phyloP scores from a whole-genome alignment of 1,284 basidiomycete genomes.

The Ganoderma lingzhi region DNA sequence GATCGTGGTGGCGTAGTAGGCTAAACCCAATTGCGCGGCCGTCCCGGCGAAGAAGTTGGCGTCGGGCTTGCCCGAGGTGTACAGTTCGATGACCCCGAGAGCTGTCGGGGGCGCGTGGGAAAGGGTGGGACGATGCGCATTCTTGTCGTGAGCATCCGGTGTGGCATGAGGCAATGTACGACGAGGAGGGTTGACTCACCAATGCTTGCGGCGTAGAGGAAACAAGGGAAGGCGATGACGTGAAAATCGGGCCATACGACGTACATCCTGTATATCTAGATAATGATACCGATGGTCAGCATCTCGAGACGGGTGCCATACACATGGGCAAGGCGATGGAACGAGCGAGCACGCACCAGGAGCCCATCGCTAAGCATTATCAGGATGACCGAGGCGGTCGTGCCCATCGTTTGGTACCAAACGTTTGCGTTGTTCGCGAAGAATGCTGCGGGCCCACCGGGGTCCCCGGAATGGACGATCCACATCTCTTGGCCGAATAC shows the following conservation, averaged over 20 bases:
- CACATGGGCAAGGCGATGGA: background rate
- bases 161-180: background rate
- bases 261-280: background rate
- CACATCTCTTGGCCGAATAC: background rate
- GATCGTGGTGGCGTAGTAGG: constrained; percentile 16
- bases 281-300: background rate
- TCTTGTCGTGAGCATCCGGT: background rate
- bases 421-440: background rate
- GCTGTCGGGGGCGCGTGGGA: constrained; percentile 17
- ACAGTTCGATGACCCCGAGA: constrained; percentile 30
- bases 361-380: constrained; percentile 32
- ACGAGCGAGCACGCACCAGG: constrained; percentile 22
- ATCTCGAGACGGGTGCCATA: background rate
- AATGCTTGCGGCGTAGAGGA: background rate
- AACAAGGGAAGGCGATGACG: background rate
- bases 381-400: constrained; percentile 26
- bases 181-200: background rate
- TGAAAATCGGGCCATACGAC: background rate
- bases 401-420: constrained; percentile 35
- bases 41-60: constrained; percentile 34
- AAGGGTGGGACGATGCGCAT: background rate
- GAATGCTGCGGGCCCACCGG: background rate
- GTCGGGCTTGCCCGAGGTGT: constrained; percentile 28
- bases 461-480: background rate
- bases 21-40: constrained; percentile 18